Conservation (phyloP, 2,329 filamentous ascomycete genomes). For the Colletotrichum cereale region DNA sequence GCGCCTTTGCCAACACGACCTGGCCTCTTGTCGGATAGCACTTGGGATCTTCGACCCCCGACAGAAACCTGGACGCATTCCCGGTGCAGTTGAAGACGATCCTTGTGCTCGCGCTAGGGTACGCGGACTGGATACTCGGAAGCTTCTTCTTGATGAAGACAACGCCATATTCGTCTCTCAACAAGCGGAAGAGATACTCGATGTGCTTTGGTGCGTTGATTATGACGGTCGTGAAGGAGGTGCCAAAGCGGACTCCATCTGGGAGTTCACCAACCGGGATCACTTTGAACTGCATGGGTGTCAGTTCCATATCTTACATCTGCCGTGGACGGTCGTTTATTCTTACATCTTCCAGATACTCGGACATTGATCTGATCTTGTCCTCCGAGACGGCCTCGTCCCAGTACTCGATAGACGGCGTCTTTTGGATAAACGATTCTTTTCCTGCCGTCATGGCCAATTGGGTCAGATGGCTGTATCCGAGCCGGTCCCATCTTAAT, state of each 20-base stretch:
- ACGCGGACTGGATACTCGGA: constrained; percentile 46
- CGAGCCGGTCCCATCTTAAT: constrained; percentile 55
- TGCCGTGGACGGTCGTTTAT: no score
- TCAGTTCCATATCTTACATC: background rate
- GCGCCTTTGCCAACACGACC: constrained; percentile 52
- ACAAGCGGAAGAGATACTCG: constrained; percentile 46
- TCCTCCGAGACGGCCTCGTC: constrained; percentile 53
- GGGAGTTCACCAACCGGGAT: constrained; percentile 48
- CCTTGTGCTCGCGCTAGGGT: constrained; percentile 43
- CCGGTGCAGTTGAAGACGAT: constrained; percentile 54
- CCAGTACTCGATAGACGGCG: constrained; percentile 56
- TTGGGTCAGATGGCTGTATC: constrained; percentile 53
- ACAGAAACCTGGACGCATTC: constrained; percentile 50
- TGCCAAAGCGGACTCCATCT: constrained; percentile 49
- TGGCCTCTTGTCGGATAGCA: constrained; percentile 58
- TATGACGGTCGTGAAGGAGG: constrained; percentile 53
- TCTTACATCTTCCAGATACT: constrained; percentile 56
- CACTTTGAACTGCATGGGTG: constrained; percentile 47
- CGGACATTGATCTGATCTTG: constrained; percentile 56
- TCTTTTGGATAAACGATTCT: constrained; percentile 52
- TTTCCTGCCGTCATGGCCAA: constrained; percentile 48
- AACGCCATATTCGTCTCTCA: constrained; percentile 48
- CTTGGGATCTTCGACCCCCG: constrained; percentile 52
- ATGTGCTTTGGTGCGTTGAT: constrained; percentile 55
- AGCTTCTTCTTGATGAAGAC: constrained; percentile 49